Evolutionary conservation across 176 grass and related monocot genomes (phyloP).

Genomic region (Zoysia japonica): DNA sequence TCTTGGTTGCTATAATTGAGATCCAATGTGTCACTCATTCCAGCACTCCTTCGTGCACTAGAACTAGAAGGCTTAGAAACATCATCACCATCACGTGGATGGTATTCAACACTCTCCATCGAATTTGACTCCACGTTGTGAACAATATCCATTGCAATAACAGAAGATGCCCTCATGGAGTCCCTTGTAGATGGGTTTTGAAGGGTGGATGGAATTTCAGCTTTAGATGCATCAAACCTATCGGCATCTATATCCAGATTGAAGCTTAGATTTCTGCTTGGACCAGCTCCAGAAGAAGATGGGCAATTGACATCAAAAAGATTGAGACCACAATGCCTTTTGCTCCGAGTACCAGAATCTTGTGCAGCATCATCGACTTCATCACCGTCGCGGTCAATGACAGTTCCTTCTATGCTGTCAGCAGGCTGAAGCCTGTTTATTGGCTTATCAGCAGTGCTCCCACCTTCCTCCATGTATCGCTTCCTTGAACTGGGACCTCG

Average conservation of each 20-base stretch:
- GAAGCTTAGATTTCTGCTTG: conserved; percentile 83
- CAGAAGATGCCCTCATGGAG: conserved; percentile 84
- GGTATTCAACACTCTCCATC: conserved; percentile 96
- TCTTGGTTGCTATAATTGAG: conserved; percentile 94
- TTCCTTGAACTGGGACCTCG: conserved; percentile 87
- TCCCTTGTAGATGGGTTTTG: conserved; percentile 64
- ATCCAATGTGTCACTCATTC: conserved; percentile 73
- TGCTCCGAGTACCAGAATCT: conserved; percentile 66
- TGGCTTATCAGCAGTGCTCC: conserved; percentile 90
- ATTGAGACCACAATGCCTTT: conserved; percentile 77
- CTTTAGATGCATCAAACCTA: conserved; percentile 44
- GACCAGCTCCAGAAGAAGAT: conserved; percentile 87
- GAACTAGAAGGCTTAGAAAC: conserved; percentile 59
- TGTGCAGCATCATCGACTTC: conserved; percentile 87
- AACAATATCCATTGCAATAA: conserved; percentile 92
- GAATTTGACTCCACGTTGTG: conserved; percentile 70
- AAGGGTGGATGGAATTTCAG: conserved; percentile 44
- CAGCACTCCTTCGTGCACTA: conserved; percentile 64
- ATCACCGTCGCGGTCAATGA: conserved; percentile 88
- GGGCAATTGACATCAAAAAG: conserved; percentile 65
- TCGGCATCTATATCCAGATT: conserved; percentile 80
- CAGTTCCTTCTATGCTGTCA: conserved; percentile 95
- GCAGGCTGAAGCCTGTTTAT: conserved; percentile 64
- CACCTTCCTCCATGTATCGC: conserved; percentile 85
- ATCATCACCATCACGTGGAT: conserved; percentile 80